These are phyloP conservation scores for Paecilomyces variotii DNA, from an alignment of 2,329 filamentous ascomycete genomes.

Conservation along the genomic window DNA sequence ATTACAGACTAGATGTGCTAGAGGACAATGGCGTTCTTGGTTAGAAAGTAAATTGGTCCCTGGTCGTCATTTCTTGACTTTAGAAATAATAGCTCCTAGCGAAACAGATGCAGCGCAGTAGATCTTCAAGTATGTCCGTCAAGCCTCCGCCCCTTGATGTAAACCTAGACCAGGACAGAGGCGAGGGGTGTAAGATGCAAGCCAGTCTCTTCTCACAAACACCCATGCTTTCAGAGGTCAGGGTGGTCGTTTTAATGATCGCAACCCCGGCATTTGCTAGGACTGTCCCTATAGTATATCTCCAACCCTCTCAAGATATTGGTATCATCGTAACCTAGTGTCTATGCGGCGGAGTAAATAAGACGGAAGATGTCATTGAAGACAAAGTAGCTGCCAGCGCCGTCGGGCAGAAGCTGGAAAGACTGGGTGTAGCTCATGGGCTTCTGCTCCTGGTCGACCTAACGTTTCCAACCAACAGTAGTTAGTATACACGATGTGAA, in stretches of 20 bases:
- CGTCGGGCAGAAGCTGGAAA: conserved; percentile 73
- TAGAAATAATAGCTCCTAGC: neutral
- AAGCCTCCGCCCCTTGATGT: neutral
- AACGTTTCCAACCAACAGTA: neutral
- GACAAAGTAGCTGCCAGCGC: conserved; percentile 66
- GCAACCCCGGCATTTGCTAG: neutral
- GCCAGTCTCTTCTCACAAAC: neutral
- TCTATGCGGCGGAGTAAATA: conserved; percentile 47
- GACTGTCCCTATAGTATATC: neutral
- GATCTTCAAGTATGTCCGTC: neutral
- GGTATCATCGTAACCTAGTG: neutral
- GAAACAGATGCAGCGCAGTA: neutral
- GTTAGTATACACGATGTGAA: neutral
- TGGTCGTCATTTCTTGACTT: neutral
- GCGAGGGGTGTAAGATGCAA: neutral
- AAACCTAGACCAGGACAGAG: neutral
- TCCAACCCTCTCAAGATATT: neutral
- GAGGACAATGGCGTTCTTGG: neutral
- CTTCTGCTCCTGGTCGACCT: conserved; percentile 79
- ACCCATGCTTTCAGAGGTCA: neutral
- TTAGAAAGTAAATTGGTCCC: neutral
- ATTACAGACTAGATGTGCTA: neutral
- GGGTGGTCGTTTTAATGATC: neutral
- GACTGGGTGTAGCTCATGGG: conserved; percentile 87
- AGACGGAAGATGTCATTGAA: conserved; percentile 95